These are phyloP conservation scores for Digitaria exilis DNA, from an alignment of 202 grass and related monocot species.

Conservation along the genomic window DNA sequence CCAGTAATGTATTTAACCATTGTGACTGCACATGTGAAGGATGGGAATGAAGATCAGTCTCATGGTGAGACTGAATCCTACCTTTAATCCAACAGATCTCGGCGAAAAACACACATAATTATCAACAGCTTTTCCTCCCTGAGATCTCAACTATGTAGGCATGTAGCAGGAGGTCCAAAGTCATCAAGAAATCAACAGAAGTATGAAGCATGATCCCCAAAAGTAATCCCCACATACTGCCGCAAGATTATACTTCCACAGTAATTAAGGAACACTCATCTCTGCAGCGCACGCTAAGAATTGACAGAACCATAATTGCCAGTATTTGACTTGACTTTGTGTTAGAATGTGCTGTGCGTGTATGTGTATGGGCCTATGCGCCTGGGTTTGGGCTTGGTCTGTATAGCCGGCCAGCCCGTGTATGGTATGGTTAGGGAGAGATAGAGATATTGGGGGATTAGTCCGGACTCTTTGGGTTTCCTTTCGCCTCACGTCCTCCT, in stretches of 20 bases:
- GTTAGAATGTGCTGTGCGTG: too few species aligned
- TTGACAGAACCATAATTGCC: background rate
- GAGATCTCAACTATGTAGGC: background rate
- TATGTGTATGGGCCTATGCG: too few species aligned
- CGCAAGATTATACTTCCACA: slow-evolving; percentile 6
- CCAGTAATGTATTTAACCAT: slow-evolving; percentile 46
- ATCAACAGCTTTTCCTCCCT: background rate
- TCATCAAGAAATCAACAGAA: slow-evolving; percentile 1
- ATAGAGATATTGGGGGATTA: too few species aligned
- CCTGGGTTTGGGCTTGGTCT: too few species aligned
- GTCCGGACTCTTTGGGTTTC: too few species aligned
- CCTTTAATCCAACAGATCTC: slow-evolving; percentile 39
- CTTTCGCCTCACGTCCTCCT: too few species aligned
- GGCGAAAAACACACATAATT: background rate
- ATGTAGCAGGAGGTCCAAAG: slow-evolving; percentile 5
- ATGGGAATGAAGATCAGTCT: slow-evolving; percentile 44
- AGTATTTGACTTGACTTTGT: slow-evolving; percentile 54
- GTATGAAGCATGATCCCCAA: background rate
- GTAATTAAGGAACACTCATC: slow-evolving; percentile 17
- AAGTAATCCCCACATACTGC: background rate
- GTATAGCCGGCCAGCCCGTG: too few species aligned
- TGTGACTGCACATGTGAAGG: slow-evolving; percentile 59
- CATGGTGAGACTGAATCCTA: slow-evolving; percentile 25
- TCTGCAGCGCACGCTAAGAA: slow-evolving; percentile 17
- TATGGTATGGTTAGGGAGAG: too few species aligned